These are phyloP conservation scores for Trichosanthes truncata DNA, from an alignment of 306 rosid species.

Conservation along the genomic window DNA sequence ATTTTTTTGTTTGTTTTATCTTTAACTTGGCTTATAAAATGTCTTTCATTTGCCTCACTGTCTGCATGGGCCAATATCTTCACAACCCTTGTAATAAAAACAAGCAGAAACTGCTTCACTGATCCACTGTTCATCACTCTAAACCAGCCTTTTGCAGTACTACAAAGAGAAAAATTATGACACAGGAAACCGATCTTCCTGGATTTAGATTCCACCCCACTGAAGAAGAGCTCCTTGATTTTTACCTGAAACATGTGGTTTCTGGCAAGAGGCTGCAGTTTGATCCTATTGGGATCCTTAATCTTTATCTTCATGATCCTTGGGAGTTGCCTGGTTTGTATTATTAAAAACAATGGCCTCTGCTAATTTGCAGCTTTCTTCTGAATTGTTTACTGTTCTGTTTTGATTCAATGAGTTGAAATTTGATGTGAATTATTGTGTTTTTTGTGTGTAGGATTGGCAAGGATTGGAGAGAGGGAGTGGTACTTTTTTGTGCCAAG, in stretches of 20 bases:
- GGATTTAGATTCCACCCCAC: slow-evolving; percentile 96
- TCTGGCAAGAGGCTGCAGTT: slow-evolving; percentile 47
- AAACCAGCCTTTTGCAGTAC: not conserved
- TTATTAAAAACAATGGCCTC: not conserved
- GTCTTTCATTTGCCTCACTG: not conserved
- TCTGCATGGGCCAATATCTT: slow-evolving; percentile 1
- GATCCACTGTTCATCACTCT: not conserved
- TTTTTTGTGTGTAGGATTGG: slow-evolving; percentile 32
- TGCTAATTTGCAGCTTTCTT: not conserved
- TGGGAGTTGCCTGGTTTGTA: slow-evolving; percentile 74
- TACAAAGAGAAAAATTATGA: slow-evolving; percentile 13
- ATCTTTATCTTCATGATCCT: slow-evolving; percentile 81
- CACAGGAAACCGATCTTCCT: slow-evolving; percentile 53
- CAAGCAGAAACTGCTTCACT: not conserved
- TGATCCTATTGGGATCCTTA: slow-evolving; percentile 67
- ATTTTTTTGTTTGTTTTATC: not conserved
- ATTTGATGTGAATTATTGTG: not conserved
- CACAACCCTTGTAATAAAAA: not conserved
- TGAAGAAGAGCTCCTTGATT: slow-evolving; percentile 85
- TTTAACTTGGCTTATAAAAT: not conserved
- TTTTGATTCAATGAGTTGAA: not conserved
- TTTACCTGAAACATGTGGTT: slow-evolving; percentile 65
- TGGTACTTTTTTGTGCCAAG: slow-evolving; percentile 99
- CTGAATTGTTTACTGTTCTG: not conserved
- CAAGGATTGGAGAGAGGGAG: slow-evolving; percentile 84